Evolutionary conservation across 2,329 filamentous ascomycete genomes (phyloP), one percentile per base, ranked within the genome.

Genomic region (Grosmannia huntii): DNA sequence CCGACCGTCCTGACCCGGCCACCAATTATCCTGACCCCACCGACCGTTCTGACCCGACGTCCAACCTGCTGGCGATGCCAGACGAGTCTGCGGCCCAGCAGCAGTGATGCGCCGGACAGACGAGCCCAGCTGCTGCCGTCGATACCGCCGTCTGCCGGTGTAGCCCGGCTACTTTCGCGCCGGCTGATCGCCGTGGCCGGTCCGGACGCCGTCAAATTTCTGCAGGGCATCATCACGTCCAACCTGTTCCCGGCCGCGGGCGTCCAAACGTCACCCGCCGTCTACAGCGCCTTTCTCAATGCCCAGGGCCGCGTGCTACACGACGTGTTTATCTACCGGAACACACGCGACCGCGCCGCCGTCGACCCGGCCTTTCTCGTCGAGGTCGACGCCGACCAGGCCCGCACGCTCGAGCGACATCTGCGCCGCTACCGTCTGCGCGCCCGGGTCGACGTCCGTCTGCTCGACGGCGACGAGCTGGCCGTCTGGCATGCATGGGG

Each of bases 241-340:
- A 86, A 85, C 62, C 80, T 90, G 71, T 79, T 0, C 66, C 73
- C 56, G 66, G 57, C 54, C 54, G 50, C 46, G 48, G 66, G 64
- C 52, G 54, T 48, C 9, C 62, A 51, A 12, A 48, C 41, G 70
- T 70, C 27, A 66, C 71, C 74, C 0, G 85, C 83, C 4, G 84
- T 87, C 69, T 97, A 95, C 71, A 79, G 86, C 7, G 89, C 85
- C 0, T 96, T 99, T 66, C 77, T 99, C 49, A 95, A 87, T 64
- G 89, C 92, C 9, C 82, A 83, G 60, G 94, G 94, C 49, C 82
- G 91, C 59, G 80, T 99, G 11, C 75, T 96, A 50, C 82, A 92
- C 73, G 94, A 99, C 72, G 87, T 90, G 56, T 95, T 97, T 70
- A 77, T 99, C 53, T 96, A 96, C 75, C 86, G 84, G 0, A 73